phyloP scores from a whole-genome alignment of 2,329 filamentous ascomycete species.

The Ceratocystis harringtonii region DNA sequence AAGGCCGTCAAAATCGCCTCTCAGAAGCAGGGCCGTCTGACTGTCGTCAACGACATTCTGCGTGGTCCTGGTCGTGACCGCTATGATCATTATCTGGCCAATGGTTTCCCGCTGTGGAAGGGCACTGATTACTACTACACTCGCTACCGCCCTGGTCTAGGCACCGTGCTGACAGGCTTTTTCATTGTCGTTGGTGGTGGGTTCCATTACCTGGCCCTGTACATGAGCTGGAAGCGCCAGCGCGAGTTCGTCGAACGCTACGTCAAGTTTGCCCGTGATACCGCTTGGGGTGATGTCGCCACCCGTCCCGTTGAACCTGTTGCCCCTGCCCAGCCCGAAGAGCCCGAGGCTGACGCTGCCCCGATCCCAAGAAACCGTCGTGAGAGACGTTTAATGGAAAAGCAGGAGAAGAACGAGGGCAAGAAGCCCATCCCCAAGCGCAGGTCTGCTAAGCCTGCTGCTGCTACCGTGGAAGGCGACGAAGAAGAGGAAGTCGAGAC shows the following conservation, averaged over 20 bases:
- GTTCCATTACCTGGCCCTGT: slow-evolving; percentile 72
- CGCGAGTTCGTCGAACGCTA: slow-evolving; percentile 83
- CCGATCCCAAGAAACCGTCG: slow-evolving; percentile 59
- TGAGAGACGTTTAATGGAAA: slow-evolving; percentile 79
- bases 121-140: slow-evolving; percentile 98
- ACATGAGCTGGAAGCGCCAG: slow-evolving; percentile 79
- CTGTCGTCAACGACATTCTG: slow-evolving; percentile 73
- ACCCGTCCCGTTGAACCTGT: slow-evolving; percentile 31
- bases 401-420: slow-evolving; percentile 57
- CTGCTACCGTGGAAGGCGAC: slow-evolving; percentile 28
- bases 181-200: slow-evolving; percentile 72
- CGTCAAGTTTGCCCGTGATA: slow-evolving; percentile 73
- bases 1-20: slow-evolving; percentile 66
- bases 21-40: slow-evolving; percentile 70
- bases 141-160: slow-evolving; percentile 79
- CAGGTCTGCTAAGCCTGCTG: slow-evolving; percentile 25
- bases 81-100: slow-evolving; percentile 84
- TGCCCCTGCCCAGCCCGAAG: slow-evolving; percentile 27
- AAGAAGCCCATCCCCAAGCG: slow-evolving; percentile 37
- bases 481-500: slow-evolving; percentile 32
- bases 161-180: slow-evolving; percentile 65
- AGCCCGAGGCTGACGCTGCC: slow-evolving; percentile 29
- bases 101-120: slow-evolving; percentile 93
- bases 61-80: slow-evolving; percentile 65
- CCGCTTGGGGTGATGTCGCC: slow-evolving; percentile 79